Conservation (phyloP, 1,284 basidiomycete genomes). For the Megacollybia platyphylla region DNA sequence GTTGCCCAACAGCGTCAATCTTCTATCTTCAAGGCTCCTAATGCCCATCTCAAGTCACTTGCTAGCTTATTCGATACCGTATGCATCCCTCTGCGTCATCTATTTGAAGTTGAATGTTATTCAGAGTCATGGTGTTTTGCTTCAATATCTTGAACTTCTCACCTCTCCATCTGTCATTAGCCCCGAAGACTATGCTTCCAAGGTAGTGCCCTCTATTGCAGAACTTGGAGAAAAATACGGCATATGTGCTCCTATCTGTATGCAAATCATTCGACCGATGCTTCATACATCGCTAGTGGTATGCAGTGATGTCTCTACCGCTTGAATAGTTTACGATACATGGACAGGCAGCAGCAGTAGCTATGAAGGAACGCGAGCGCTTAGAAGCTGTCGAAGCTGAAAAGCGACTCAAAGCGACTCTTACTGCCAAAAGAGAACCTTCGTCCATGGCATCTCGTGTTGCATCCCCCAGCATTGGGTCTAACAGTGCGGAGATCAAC, state of each 20-base stretch:
- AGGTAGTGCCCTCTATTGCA: constrained; percentile 56
- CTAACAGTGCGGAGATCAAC: constrained; percentile 2
- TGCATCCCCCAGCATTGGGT: constrained; percentile 24
- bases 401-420: constrained; percentile 61
- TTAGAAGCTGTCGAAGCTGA: constrained; percentile 57
- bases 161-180: constrained; percentile 49
- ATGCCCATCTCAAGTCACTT: constrained; percentile 73
- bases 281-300: constrained; percentile 47
- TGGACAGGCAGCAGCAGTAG: constrained; percentile 38
- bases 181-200: constrained; percentile 49
- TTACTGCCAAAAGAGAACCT: constrained; percentile 59
- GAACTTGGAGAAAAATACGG: constrained; percentile 67
- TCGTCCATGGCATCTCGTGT: constrained; percentile 37
- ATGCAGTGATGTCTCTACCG: background rate
- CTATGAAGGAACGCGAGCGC: constrained; percentile 25
- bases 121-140: constrained; percentile 65
- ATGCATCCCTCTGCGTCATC: constrained; percentile 18
- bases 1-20: constrained; percentile 81
- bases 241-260: constrained; percentile 74
- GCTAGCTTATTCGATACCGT: constrained; percentile 82
- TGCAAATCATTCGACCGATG: constrained; percentile 84
- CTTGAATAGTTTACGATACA: constrained; percentile 6
- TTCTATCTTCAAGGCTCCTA: constrained; percentile 59
- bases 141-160: constrained; percentile 67
- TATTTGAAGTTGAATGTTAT: constrained; percentile 2